Evolutionary conservation across 2,329 filamentous ascomycete genomes (phyloP), one percentile per base, ranked within the genome.

Genomic region (Hymenoscyphus scutula): DNA sequence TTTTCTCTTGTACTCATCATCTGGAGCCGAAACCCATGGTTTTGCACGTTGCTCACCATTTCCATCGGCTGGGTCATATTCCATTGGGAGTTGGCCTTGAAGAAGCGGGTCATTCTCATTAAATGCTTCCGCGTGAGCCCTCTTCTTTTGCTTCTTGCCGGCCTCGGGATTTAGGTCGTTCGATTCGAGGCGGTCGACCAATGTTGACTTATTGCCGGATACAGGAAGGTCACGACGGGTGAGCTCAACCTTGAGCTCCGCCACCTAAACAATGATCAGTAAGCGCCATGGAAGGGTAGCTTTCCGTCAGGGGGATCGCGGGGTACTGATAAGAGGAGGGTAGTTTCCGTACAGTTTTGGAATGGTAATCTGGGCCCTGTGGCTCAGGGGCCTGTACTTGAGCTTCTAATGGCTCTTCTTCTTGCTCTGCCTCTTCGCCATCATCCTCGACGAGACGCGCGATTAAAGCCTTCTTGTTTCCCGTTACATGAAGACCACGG

Each of bases 1-100:
- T 25, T 64, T 68, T 15, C 62, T 63, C 29, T 66, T 68, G 38
- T 63, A 69, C 13, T 61, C 60, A 0, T 58, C 64, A 56, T 65
- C 65, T 1, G 67, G 65, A 19, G 38, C 61, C 11, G 61, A 23
- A 19, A 66, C 45, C n/a, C 68, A 69, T 6, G 48, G 41, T 53
- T 54, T 53, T n/a, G 62, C 23, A n/a, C 67, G 66, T 32, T 8
- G 53, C 37, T 62, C 61, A 32, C 64, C 56, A 5, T 63, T 48
- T 41, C 13, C 27, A 38, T 25, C 41, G 6, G 17, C 8, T 5
- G 17, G 30, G 30, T 29, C 23, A 7, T 57, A 25, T 27, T 34
- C 25, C 15, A 32, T 29, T 32, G 27, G 11, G 7, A 41, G n/a
- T 34, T 62, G 30, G 15, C n/a, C 56, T 25, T 41, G 32, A 10